Evolutionary conservation across 768 basidiomycete species (phyloP).

Genomic region (Panaeolus papilionaceus): DNA sequence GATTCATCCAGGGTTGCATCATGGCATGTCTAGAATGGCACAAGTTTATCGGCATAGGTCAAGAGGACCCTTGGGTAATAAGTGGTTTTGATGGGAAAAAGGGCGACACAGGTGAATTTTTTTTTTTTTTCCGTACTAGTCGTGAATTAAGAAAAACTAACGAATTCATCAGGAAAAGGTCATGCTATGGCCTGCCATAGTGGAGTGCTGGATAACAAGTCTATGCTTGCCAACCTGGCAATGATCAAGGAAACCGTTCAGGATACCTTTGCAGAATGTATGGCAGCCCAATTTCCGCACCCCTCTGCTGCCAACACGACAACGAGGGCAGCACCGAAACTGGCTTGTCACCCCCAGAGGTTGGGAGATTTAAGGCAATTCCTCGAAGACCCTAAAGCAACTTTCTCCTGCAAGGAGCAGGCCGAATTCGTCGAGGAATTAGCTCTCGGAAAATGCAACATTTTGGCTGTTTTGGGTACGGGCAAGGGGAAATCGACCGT

Average conservation of each 20-base stretch:
- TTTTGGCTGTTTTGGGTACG: conserved; percentile 24
- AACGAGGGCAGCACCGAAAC: background rate
- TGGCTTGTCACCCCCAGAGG: conserved; percentile 16
- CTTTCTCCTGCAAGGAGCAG: conserved; percentile 24
- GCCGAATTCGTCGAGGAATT: conserved; percentile 20
- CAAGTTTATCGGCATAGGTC: conserved; percentile 19
- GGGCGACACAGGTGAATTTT: too few species aligned
- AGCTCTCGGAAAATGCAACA: conserved; percentile 14
- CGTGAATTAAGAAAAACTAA: background rate
- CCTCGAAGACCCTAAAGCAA: conserved; percentile 10
- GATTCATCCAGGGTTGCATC: conserved; percentile 7
- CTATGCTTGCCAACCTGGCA: too few species aligned
- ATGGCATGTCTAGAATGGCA: conserved; percentile 20
- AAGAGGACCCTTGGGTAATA: conserved; percentile 12
- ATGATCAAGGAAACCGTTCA: too few species aligned
- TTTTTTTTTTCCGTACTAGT: too few species aligned
- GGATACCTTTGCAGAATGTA: background rate
- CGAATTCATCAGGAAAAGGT: background rate
- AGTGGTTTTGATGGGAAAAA: too few species aligned
- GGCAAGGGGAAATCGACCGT: conserved; percentile 23
- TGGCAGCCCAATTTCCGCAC: conserved; percentile 16
- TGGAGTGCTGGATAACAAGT: too few species aligned
- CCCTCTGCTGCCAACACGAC: background rate
- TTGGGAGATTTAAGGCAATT: conserved; percentile 14
- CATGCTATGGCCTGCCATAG: too few species aligned